Conservation (phyloP, 208 protist species). For the Wallacemonas sp. region DNA sequence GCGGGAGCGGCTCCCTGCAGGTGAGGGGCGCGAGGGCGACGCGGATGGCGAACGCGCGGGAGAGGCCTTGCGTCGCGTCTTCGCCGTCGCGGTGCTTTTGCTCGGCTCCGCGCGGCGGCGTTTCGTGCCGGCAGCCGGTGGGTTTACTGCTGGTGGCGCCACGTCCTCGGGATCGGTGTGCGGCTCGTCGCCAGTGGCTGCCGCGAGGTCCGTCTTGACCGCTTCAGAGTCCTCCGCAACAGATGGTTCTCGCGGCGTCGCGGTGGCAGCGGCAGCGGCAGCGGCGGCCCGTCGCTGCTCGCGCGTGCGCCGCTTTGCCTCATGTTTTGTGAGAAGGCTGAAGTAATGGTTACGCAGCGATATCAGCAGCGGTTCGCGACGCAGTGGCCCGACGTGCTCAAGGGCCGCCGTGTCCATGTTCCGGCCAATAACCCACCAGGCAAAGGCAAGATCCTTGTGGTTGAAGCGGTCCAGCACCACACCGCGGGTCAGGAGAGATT, state of each 20-base stretch:
- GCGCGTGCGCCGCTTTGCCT: conserved; percentile 5
- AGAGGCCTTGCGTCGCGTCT: not conserved
- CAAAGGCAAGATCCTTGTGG: conserved; percentile 78
- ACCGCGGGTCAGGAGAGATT: conserved; percentile 69
- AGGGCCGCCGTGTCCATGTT: conserved; percentile 70
- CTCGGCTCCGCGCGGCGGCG: not conserved
- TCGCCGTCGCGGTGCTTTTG: not conserved
- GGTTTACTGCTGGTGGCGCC: not conserved
- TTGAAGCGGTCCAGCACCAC: conserved; percentile 83
- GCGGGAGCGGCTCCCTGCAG: not conserved
- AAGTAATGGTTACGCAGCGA: conserved; percentile 74
- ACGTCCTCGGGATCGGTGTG: not conserved
- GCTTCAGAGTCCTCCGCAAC: not conserved
- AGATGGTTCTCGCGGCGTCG: not conserved
- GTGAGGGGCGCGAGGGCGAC: not conserved
- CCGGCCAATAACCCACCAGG: conserved; percentile 78
- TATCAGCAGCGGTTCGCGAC: conserved; percentile 73
- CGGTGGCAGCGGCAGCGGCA: not conserved
- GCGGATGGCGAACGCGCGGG: not conserved
- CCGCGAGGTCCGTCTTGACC: not conserved
- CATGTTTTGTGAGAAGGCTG: conserved; percentile 36
- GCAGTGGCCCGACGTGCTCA: conserved; percentile 36
- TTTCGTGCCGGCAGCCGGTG: not conserved
- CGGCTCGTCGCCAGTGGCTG: not conserved
- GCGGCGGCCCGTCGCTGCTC: not conserved